Evolutionary conservation across 768 basidiomycete species (phyloP).

Genomic region (Panellus pusillus): DNA sequence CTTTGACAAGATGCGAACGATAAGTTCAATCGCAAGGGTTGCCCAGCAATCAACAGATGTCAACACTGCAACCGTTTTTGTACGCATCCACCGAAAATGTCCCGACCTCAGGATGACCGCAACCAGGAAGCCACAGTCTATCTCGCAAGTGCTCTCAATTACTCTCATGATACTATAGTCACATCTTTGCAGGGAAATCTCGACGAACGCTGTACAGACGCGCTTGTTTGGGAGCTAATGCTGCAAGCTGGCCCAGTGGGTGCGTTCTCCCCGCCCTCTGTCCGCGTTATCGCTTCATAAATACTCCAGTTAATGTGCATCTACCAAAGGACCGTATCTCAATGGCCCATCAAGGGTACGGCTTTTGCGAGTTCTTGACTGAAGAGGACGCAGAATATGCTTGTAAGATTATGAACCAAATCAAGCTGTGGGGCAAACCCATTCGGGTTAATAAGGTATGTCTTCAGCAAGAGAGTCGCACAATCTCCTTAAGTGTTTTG

Average conservation of each 20-base stretch:
- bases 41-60: neutral
- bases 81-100: conserved; percentile 38
- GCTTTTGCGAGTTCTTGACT: conserved; percentile 98
- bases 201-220: conserved; percentile 92
- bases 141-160: conserved; percentile 46
- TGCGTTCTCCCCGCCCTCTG: conserved; percentile 41
- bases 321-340: conserved; percentile 98
- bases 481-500: conserved; percentile 7
- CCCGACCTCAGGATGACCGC: conserved; percentile 81
- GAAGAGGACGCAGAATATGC: conserved; percentile 99
- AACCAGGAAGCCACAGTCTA: conserved; percentile 93
- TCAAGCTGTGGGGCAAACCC: conserved; percentile 98
- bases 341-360: conserved; percentile 98
- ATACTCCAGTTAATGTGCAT: conserved; percentile 84
- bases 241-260: conserved; percentile 98
- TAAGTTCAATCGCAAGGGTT: too few species aligned
- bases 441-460: conserved; percentile 97
- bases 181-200: conserved; percentile 76
- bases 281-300: neutral
- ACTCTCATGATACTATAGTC: neutral
- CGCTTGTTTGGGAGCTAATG: conserved; percentile 98
- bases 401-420: conserved; percentile 99
- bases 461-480: conserved; percentile 17
- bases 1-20: neutral
- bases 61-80: neutral